Base-by-base conservation (phyloP, 2,329 filamentous ascomycete genomes). In the Mariannaea sp. region DNA sequence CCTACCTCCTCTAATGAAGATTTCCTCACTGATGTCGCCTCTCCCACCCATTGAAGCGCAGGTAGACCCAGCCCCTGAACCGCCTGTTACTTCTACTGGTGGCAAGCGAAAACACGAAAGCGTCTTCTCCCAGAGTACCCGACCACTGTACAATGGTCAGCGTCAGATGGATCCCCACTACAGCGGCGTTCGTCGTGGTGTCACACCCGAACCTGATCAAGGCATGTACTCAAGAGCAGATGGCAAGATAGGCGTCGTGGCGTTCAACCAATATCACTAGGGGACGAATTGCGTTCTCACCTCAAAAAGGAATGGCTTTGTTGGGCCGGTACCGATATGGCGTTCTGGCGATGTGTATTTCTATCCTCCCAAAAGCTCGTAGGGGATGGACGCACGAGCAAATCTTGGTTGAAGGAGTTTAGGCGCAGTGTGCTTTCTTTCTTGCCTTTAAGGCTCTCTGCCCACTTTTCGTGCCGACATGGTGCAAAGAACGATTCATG, bases 71-170 rank as follows among this genome's bases (percentile, higher is more conserved):
- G 42, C 57, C 6, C 66, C 63, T 6, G 58, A 66, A 16, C 58
- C 60, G 3, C 67, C 70, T 1, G 27, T 60, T 8, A 35, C 70
- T 19, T 57, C 56, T 5, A 65, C 65, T 0, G 72, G 71, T 2
- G 69, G 67, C 33, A 74, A 74, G 65, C 70, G 72, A 26, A 74
- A 74, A 54, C 71, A 71, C 40, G 70, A 73, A 38, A 55, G 54
- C 9, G 69, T 71, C 49, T 74, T 74, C 42, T 46, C 60, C 7
- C 68, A 72, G 39, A 69, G 57, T 49, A 56, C 55, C 3, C 60
- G 65, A 16, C 65, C 71, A 2, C 64, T 75, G 5, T 68, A 70
- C 61, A 74, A 76, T 32, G 70, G 73, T 3, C 67, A 72, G 55
- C 67, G 74, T 22, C 73, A 72, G 44, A 53, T 65, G 14, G 73